Evolutionary conservation across 768 basidiomycete species (phyloP).

Genomic region (Hortiboletus campestris): DNA sequence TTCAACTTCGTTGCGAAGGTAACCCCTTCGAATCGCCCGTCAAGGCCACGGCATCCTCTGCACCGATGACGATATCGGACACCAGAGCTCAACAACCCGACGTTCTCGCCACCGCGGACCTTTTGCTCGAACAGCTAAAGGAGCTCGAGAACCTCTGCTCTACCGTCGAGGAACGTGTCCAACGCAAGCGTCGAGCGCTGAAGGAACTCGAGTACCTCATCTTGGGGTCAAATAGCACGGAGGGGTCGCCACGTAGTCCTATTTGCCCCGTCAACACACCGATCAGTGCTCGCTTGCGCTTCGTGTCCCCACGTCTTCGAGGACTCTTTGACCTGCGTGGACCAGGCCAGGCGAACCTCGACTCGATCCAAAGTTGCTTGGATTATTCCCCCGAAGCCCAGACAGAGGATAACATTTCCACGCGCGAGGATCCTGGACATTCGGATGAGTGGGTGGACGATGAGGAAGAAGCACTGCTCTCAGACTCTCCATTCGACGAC

Average conservation of each 20-base stretch:
- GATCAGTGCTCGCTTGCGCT: slow-evolving; percentile 7
- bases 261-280: slow-evolving; percentile 26
- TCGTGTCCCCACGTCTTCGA: slow-evolving; percentile 28
- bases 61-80: not conserved
- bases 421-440: slow-evolving; percentile 7
- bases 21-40: slow-evolving; percentile 25
- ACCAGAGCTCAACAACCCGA: slow-evolving; percentile 12
- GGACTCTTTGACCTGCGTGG: slow-evolving; percentile 32
- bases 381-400: slow-evolving; percentile 25
- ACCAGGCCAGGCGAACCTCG: slow-evolving; percentile 23
- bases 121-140: slow-evolving; percentile 26
- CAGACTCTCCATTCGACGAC: slow-evolving; percentile 22
- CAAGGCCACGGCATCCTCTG: not conserved
- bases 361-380: slow-evolving; percentile 22
- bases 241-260: slow-evolving; percentile 17
- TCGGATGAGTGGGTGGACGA: slow-evolving; percentile 26
- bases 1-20: not conserved
- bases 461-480: slow-evolving; percentile 23
- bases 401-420: not conserved
- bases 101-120: slow-evolving; percentile 31
- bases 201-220: slow-evolving; percentile 26
- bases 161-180: slow-evolving; percentile 24
- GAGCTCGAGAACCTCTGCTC: slow-evolving; percentile 24
- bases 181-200: slow-evolving; percentile 19
- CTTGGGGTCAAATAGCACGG: slow-evolving; percentile 5